Evolutionary conservation across 176 grass and related monocot genomes (phyloP), one percentile per base, ranked within the genome.

Genomic region (Raddia guianensis): DNA sequence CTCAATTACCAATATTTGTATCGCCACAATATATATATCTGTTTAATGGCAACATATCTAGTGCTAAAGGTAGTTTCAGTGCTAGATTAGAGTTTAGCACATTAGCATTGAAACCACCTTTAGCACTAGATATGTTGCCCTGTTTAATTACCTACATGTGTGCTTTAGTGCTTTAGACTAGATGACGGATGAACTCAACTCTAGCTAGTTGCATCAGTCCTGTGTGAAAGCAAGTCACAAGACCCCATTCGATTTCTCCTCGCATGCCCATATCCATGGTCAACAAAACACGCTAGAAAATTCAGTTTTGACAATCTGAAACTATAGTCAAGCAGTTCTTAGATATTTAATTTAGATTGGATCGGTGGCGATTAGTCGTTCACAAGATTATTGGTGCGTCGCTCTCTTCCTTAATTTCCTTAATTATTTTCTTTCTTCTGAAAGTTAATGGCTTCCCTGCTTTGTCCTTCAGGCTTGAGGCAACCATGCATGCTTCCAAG

Each of bases 391-490:
- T 64, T 63, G 13, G 4, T 5, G 33, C 7, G 68, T 74, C 68
- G 9, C 37, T 63, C 18, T 79, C 74, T 18, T 72, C 34, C 49
- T 40, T 43, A 56, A 9, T 54, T 52, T 3, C 44, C 33, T 52
- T 45, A 9, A n/a, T 7, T 9, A 27, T 19, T 3, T 53, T 70
- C 0, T n/a, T 14, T 49, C 52, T 76, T 64, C 49, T 71, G 47
- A 71, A 72, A 79, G 8, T 19, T 79, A 37, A 57, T 10, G 9
- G 33, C 2, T 53, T 44, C 55, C 33, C 77, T 18, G 32, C 19
- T 70, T 40, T 12, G 51, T 66, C 12, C 61, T 72, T 68, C 53
- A 77, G 82, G 32, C 61, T 72, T 68, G 44, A 77, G 82, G 32
- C 14, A 66, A 37, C 71, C 5, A 1, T 52, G 5, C 5, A 1